A percentile compares a stretch with the other conserved stretches of the same genome.
These are phyloP conservation scores for Microdochium trichocladiopsis DNA, from an alignment of 2,329 filamentous ascomycete genomes.

Conservation along the genomic window DNA sequence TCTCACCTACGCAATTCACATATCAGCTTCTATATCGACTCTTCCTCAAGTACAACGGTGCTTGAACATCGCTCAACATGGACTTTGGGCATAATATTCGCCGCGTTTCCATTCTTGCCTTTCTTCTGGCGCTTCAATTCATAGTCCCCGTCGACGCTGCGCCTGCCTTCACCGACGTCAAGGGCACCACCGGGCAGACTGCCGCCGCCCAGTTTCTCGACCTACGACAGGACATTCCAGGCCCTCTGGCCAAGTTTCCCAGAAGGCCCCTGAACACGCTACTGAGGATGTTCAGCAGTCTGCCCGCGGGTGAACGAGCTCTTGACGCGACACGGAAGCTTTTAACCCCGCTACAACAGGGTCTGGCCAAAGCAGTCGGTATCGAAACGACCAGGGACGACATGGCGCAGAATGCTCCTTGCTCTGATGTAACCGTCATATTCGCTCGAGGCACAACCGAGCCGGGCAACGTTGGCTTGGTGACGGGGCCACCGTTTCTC, in stretches of 20 bases:
- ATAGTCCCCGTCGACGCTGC: not conserved
- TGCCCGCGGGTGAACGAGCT: slow-evolving; percentile 3
- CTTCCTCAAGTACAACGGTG: not conserved
- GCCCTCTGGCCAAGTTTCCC: slow-evolving; percentile 3
- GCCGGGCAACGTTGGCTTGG: not conserved
- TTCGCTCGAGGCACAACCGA: not conserved
- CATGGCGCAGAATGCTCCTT: slow-evolving; percentile 8
- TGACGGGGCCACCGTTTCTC: not conserved
- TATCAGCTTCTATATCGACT: not conserved
- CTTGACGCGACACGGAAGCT: slow-evolving; percentile 3
- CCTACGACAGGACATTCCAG: slow-evolving; percentile 3
- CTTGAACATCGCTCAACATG: not conserved
- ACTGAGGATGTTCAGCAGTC: slow-evolving; percentile 4
- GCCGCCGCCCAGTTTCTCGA: not conserved
- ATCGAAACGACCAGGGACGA: slow-evolving; percentile 6
- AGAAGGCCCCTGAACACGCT: slow-evolving; percentile 4
- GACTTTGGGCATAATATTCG: not conserved
- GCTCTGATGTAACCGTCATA: slow-evolving; percentile 14
- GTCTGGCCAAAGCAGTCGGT: slow-evolving; percentile 6
- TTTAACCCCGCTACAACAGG: slow-evolving; percentile 6
- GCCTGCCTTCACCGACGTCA: not conserved
- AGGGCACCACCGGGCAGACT: not conserved
- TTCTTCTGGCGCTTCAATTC: not conserved
- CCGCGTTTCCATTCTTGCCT: not conserved
- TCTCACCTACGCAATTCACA: not conserved